phyloP scores from a whole-genome alignment of 2,329 filamentous ascomycete species.

The Ophiostoma perfectum region DNA sequence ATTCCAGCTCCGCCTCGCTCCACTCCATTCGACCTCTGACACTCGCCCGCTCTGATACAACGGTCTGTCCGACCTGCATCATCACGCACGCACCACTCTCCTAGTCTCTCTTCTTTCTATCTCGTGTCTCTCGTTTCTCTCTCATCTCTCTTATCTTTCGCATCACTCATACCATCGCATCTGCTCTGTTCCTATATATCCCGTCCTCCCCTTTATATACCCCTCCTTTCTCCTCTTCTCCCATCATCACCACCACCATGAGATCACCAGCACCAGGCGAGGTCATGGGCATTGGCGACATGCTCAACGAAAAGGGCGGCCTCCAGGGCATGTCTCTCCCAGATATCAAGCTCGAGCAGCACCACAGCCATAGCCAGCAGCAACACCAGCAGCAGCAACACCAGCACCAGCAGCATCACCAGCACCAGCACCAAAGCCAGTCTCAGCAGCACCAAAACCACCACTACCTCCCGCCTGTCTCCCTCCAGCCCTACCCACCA shows the following conservation, averaged over 20 bases:
- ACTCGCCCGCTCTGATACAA: background rate
- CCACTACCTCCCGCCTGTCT: conserved; percentile 24
- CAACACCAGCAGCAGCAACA: conserved; percentile 18
- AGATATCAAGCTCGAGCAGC: conserved; percentile 17
- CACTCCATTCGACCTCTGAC: background rate
- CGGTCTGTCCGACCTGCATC: background rate
- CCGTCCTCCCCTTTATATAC: background rate
- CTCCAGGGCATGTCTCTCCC: conserved; percentile 33
- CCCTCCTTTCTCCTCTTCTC: background rate
- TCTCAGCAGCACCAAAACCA: conserved; percentile 21
- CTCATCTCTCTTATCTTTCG: too few relatives aligned
- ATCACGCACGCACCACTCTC: background rate
- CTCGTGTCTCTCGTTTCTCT: too few relatives aligned
- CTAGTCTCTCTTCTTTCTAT: background rate
- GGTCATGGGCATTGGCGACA: conserved; percentile 50
- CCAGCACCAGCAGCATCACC: conserved; percentile 22
- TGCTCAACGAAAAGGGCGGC: conserved; percentile 47
- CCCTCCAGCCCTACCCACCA: conserved; percentile 26
- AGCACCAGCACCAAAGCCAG: conserved; percentile 17
- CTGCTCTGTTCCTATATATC: background rate
- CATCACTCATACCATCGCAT: too few relatives aligned
- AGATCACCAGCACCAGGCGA: conserved; percentile 43
- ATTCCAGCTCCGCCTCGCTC: background rate
- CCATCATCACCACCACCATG: conserved; percentile 30
- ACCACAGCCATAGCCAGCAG: conserved; percentile 12